Evolutionary conservation across 2,329 filamentous ascomycete species (phyloP), one percentile per base, ranked within the genome.

Genomic region (Hymenoscyphus albidus): DNA sequence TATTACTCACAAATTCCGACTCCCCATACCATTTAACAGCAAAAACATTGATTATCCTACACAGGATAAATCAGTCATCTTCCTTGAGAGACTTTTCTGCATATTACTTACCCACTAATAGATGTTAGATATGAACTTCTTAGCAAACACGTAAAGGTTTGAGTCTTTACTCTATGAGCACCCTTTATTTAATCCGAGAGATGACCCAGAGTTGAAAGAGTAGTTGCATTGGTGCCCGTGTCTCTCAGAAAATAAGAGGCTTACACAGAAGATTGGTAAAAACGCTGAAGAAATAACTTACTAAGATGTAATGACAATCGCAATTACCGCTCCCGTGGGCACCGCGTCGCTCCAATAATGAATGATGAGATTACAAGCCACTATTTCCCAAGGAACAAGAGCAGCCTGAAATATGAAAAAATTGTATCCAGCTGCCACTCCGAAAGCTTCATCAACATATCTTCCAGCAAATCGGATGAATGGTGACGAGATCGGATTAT

Each of bases 381-480:
- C 85, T 32, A 90, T 82, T 69, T 90, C 88, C 63, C 89, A 90
- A 0, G 88, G 87, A 4, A 90, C 86, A 2, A 90, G 78, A 1
- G 83, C 82, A 1, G 88, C 88, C 73, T 90, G 85, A 67, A 89
- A 89, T 55, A 90, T 75, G 78, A 90, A 90, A 70, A 90, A 91
- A 74, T 91, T 91, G 84, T 88, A 91, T 5, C 89, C 89, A 1
- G 87, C 84, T 6, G 88, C 88, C 64, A 91, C 88, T 0, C 88
- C 88, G 65, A 92, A 89, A 2, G 89, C 88, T 68, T 91, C 88
- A 69, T 92, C 89, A 38, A 92, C 88, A 69, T 86, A 92, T 58
- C 88, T 84, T 14, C 89, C 88, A 3, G 90, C 90, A 71, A 93
- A 91, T 32, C 88, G 86, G 73, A 93, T 90, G 75, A 93, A 93